phyloP scores from a whole-genome alignment of 2,329 filamentous ascomycete genomes.

The Sporothrix sp. region DNA sequence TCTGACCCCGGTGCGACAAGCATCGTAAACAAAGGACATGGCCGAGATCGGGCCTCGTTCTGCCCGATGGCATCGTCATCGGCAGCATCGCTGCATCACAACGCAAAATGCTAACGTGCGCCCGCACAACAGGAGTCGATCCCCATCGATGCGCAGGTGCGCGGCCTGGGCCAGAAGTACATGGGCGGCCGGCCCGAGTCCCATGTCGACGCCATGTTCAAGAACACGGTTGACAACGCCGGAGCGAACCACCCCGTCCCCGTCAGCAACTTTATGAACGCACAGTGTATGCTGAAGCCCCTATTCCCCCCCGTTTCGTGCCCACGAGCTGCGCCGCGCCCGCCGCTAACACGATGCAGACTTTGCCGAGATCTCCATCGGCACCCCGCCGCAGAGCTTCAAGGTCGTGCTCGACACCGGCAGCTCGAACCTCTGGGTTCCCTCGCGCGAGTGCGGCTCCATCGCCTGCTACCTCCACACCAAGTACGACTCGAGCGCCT shows the following conservation, averaged over 20 bases:
- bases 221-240: slow-evolving; percentile 55
- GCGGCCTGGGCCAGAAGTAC: slow-evolving; percentile 89
- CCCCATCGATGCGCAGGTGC: slow-evolving; percentile 72
- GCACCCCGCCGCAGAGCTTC: slow-evolving; percentile 86
- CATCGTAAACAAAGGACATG: not conserved
- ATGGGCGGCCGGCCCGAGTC: slow-evolving; percentile 66
- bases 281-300: slow-evolving; percentile 65
- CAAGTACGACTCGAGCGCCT: slow-evolving; percentile 89
- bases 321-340: not conserved
- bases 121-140: slow-evolving; percentile 50
- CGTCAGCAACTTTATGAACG: slow-evolving; percentile 96
- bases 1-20: not conserved
- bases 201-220: slow-evolving; percentile 71
- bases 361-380: slow-evolving; percentile 93
- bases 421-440: slow-evolving; percentile 98
- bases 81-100: not conserved
- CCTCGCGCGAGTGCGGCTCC: slow-evolving; percentile 77
- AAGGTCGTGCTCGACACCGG: slow-evolving; percentile 98
- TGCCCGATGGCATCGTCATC: not conserved
- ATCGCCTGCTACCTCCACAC: slow-evolving; percentile 97
- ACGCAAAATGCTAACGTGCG: not conserved
- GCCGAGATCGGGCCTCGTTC: not conserved
- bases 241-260: slow-evolving; percentile 70
- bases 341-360: slow-evolving; percentile 42
- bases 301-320: not conserved